These are phyloP conservation scores for Phlebiopsis gigantea DNA, from an alignment of 768 basidiomycete species.

Conservation along the genomic window DNA sequence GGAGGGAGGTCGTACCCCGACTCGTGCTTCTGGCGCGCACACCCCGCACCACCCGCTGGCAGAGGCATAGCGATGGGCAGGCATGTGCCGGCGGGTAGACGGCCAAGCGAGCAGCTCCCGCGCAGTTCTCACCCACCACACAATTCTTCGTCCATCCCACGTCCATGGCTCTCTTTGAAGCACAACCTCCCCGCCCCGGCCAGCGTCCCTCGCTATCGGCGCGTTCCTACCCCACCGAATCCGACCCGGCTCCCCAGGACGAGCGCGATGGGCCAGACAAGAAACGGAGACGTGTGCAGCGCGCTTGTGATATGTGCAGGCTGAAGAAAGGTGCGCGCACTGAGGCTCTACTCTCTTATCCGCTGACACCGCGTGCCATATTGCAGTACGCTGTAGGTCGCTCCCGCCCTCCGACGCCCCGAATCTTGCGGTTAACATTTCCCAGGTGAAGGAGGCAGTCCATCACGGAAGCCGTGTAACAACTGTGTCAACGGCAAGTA, in stretches of 20 bases:
- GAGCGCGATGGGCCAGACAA: conserved; percentile 1
- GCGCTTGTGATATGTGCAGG: conserved; percentile 15
- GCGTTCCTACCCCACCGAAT: background rate
- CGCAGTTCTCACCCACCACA: conserved; percentile 1
- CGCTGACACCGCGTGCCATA: background rate
- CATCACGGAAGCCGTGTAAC: conserved; percentile 7
- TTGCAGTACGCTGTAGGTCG: conserved; percentile 9
- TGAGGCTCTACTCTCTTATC: background rate
- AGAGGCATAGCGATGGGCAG: too few relatives aligned
- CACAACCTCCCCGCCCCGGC: conserved; percentile 3
- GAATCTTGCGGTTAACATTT: background rate
- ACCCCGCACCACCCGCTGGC: too few relatives aligned
- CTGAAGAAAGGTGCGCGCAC: conserved; percentile 10
- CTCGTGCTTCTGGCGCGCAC: too few relatives aligned
- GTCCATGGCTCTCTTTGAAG: conserved; percentile 3
- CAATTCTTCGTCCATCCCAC: background rate
- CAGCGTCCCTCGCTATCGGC: conserved; percentile 2
- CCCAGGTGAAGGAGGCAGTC: conserved; percentile 6
- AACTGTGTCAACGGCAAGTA: conserved; percentile 11
- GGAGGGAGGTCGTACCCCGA: too few relatives aligned
- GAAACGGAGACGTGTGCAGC: conserved; percentile 10
- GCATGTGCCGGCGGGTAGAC: background rate
- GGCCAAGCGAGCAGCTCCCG: background rate
- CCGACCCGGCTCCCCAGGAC: background rate
- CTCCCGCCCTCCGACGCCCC: background rate